Evolutionary conservation across 345 rosid species (phyloP).

Genomic region (Rhizophora mangle): DNA sequence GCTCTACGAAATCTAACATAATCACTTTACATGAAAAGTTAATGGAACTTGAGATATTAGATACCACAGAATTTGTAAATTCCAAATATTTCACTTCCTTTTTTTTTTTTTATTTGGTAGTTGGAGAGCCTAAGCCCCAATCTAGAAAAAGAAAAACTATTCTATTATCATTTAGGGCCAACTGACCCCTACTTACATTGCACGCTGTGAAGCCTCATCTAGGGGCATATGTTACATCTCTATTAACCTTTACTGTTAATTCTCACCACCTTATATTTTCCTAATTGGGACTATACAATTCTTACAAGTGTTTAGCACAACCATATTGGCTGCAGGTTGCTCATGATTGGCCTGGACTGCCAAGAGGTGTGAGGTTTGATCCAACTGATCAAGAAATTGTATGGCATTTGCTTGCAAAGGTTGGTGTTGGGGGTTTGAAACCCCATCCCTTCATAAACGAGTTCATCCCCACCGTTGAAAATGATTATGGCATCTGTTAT

Average conservation of each 20-base stretch:
- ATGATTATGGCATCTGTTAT: conserved; percentile 92
- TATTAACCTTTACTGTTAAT: background rate
- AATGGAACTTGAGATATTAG: too few relatives aligned
- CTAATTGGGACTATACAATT: background rate
- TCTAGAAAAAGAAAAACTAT: too few relatives aligned
- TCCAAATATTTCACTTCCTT: too few relatives aligned
- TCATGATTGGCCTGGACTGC: conserved; percentile 91
- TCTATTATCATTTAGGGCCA: too few relatives aligned
- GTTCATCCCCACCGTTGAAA: conserved; percentile 71
- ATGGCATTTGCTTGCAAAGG: conserved; percentile 79
- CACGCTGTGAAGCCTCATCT: too few relatives aligned
- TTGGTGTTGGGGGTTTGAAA: conserved; percentile 38
- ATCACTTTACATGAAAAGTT: too few relatives aligned
- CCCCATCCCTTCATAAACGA: conserved; percentile 78
- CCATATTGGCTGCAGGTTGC: conserved; percentile 50
- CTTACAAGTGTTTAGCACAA: background rate
- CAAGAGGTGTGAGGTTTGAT: conserved; percentile 90
- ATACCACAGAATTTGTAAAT: too few relatives aligned
- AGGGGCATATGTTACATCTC: too few relatives aligned
- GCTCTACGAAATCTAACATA: too few relatives aligned
- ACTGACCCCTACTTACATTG: too few relatives aligned
- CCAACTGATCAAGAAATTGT: conserved; percentile 89
- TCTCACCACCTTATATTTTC: background rate
- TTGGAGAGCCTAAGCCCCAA: too few relatives aligned
- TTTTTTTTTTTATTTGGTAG: too few relatives aligned